Base-by-base conservation (phyloP, 2,329 filamentous ascomycete genomes). In the Fusarium mundagurra region DNA sequence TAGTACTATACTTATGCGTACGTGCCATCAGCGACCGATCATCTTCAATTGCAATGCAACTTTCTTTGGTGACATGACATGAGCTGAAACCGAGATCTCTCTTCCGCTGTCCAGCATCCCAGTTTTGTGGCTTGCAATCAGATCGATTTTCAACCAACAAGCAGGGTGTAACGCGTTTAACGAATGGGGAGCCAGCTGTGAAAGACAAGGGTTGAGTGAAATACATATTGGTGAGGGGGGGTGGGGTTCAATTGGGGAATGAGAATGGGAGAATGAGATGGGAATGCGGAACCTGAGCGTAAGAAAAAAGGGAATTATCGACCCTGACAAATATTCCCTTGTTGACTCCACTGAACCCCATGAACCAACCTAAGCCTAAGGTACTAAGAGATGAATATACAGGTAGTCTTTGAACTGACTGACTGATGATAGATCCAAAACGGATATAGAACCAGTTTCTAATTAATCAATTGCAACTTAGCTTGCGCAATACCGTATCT, bases 61-160 rank as follows among this genome's bases (percentile, higher is more conserved):
- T 62, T 22, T 33, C 22, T 54, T 68, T 22, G n/a, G 43, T 65
- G 38, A 36, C 24, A 58, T 54, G 22, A 18, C 41, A 68, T 22
- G 27, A 69, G 62, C 55, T 62, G 36, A 62, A 62, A 62, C 31
- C 36, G 24, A 61, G 41, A 68, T 62, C 47, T 61, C 51, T 66
- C 61, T 29, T 34, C 33, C 18, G 47, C 31, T 50, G 48, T 27
- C 61, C 44, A 18, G 14, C 50, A 67, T 67, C 64, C 48, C 48
- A 43, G 60, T 54, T 44, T 38, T 44, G 60, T 70, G 60, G 66
- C 66, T 70, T 70, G 51, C n/a, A 50, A 53, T 48, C 39, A 65
- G 51, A 70, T 70, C 60, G 27, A 55, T 38, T 41, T 59, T 57
- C 18, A 39, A 53, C 51, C 51, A 70, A 65, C 66, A 69, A 63